Evolutionary conservation across 1,139 yeast genomes (phyloP).

Genomic region (Yamadazyma diddensiae): DNA sequence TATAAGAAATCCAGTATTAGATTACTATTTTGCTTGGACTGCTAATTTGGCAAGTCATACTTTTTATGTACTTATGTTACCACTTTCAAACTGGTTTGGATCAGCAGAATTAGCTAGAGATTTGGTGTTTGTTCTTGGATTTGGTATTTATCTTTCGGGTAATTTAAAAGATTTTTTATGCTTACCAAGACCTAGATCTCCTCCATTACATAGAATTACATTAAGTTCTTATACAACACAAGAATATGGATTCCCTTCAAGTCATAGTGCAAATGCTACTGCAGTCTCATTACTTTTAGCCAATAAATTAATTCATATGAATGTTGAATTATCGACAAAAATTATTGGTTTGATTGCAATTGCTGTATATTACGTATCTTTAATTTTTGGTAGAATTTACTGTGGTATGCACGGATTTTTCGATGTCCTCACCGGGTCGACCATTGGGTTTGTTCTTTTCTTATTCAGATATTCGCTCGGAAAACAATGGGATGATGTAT

Average conservation of each 20-base stretch:
- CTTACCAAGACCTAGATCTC: slow-evolving; percentile 88
- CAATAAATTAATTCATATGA: slow-evolving; percentile 16
- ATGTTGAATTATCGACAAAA: slow-evolving; percentile 12
- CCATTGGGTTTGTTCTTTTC: slow-evolving; percentile 56
- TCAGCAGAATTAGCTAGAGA: slow-evolving; percentile 58
- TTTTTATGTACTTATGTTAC: slow-evolving; percentile 85
- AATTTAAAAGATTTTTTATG: slow-evolving; percentile 80
- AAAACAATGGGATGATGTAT: slow-evolving; percentile 35
- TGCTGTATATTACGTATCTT: slow-evolving; percentile 53
- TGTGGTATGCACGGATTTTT: slow-evolving; percentile 98
- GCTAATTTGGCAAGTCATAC: slow-evolving; percentile 94
- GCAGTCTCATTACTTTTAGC: slow-evolving; percentile 58
- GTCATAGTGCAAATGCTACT: slow-evolving; percentile 92
- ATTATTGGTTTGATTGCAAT: slow-evolving; percentile 19
- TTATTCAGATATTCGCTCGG: slow-evolving; percentile 38
- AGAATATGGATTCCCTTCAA: slow-evolving; percentile 93
- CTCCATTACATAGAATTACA: slow-evolving; percentile 88
- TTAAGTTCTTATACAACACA: slow-evolving; percentile 84
- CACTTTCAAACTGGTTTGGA: slow-evolving; percentile 86
- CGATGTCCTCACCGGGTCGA: slow-evolving; percentile 66
- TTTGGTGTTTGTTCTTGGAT: slow-evolving; percentile 72
- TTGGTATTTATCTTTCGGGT: slow-evolving; percentile 82
- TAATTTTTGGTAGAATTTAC: slow-evolving; percentile 79
- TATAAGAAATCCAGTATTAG: slow-evolving; percentile 53
- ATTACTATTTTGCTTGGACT: slow-evolving; percentile 79